Conservation (phyloP, 2,329 filamentous ascomycete genomes). For the Neopestalotiopsis sp. region DNA sequence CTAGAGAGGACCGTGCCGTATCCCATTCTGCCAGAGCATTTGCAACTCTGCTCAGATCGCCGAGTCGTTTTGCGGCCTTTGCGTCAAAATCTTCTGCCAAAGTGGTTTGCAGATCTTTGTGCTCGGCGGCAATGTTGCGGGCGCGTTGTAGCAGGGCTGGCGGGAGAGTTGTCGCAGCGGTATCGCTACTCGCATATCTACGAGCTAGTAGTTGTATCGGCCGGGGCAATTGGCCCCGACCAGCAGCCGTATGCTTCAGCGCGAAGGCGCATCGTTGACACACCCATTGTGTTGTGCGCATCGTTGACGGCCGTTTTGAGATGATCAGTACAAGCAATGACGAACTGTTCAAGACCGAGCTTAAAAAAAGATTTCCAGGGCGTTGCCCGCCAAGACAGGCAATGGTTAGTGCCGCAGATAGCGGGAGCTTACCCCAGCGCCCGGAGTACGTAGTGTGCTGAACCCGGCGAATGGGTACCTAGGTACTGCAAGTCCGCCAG, state of each 20-base stretch:
- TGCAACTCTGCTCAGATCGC: constrained; percentile 65
- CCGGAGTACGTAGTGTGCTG: too few species aligned
- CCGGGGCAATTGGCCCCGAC: constrained; percentile 49
- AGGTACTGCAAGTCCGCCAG: too few species aligned
- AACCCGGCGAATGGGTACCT: too few species aligned
- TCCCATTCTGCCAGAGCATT: constrained; percentile 65
- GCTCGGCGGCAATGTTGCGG: constrained; percentile 61
- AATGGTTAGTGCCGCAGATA: too few species aligned
- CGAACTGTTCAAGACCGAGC: not conserved
- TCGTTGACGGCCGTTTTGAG: constrained; percentile 23
- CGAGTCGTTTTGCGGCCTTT: constrained; percentile 62
- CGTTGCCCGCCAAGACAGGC: too few species aligned
- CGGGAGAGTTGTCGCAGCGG: constrained; percentile 45
- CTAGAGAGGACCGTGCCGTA: constrained; percentile 54
- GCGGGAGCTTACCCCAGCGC: too few species aligned
- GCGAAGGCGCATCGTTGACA: constrained; percentile 55
- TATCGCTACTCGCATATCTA: constrained; percentile 32
- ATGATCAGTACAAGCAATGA: not conserved
- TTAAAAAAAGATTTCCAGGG: not conserved
- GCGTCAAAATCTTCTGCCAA: constrained; percentile 63
- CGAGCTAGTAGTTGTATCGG: constrained; percentile 20
- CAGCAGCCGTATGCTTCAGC: constrained; percentile 38
- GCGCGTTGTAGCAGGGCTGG: constrained; percentile 66
- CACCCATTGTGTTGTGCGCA: constrained; percentile 53
- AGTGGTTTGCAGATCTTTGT: constrained; percentile 60